Evolutionary conservation across 2,329 filamentous ascomycete genomes (phyloP).

Genomic region (Raffaelea deltoideospora): DNA sequence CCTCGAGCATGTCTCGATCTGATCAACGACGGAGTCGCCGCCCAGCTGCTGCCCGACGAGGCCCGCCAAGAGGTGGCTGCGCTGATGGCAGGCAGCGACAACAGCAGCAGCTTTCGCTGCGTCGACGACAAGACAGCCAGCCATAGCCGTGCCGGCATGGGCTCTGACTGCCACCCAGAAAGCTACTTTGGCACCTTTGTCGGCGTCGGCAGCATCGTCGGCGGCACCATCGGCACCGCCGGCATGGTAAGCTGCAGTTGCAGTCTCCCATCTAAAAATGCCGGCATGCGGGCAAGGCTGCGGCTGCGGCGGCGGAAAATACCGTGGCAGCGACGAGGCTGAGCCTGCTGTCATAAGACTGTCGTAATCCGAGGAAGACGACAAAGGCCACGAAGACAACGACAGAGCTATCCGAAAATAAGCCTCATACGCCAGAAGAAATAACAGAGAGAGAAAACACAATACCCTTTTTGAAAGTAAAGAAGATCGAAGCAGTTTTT

Average conservation of each 20-base stretch:
- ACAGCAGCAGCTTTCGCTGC: not conserved
- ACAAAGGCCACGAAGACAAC: too few species aligned
- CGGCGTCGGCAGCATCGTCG: not conserved
- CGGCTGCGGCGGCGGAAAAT: not conserved
- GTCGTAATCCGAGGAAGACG: too few species aligned
- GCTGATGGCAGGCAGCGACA: constrained; percentile 5
- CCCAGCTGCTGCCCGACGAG: constrained; percentile 11
- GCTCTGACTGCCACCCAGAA: not conserved
- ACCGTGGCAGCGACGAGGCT: not conserved
- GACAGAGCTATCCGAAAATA: too few species aligned
- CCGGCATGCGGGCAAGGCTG: not conserved
- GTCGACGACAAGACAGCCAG: not conserved
- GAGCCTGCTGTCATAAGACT: too few species aligned
- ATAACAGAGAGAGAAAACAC: too few species aligned
- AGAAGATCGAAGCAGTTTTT: too few species aligned
- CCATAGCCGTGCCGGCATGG: not conserved
- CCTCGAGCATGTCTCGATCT: constrained; percentile 16
- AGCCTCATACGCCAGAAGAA: too few species aligned
- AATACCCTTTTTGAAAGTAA: too few species aligned
- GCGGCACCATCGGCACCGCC: too few species aligned
- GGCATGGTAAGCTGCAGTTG: too few species aligned
- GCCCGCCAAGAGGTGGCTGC: constrained; percentile 12
- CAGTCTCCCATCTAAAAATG: too few species aligned
- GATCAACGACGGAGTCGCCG: constrained; percentile 16
- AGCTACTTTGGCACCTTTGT: too few species aligned